These are phyloP conservation scores for Penicillium waksmanii DNA, from an alignment of 495 filamentous ascomycete species.

Conservation along the genomic window DNA sequence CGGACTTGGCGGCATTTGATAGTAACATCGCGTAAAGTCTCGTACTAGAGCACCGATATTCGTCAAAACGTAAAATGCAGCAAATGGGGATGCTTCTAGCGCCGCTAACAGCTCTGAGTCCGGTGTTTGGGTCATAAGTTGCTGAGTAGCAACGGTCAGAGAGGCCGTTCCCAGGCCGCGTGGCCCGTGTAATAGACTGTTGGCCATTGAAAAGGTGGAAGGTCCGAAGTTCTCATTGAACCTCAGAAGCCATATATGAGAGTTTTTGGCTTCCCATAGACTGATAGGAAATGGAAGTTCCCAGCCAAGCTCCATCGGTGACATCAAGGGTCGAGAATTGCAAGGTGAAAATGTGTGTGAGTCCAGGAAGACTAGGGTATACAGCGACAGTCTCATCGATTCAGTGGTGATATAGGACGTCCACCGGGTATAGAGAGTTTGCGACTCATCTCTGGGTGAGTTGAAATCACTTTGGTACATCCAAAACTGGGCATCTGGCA, in stretches of 20 bases:
- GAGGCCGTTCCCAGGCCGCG: constrained; percentile 16
- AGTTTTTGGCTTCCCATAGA: constrained; percentile 20
- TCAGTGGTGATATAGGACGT: constrained; percentile 17
- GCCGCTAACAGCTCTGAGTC: constrained; percentile 15
- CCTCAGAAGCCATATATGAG: constrained; percentile 16
- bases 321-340: constrained; percentile 18
- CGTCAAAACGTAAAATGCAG: constrained; percentile 11
- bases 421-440: constrained; percentile 20
- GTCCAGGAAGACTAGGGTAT: constrained; percentile 19
- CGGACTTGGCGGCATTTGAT: constrained; percentile 19
- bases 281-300: constrained; percentile 18
- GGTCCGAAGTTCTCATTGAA: constrained; percentile 16
- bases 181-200: constrained; percentile 10
- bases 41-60: constrained; percentile 15
- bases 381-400: constrained; percentile 19
- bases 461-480: constrained; percentile 12
- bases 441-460: constrained; percentile 13
- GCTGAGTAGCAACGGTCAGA: constrained; percentile 15
- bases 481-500: constrained; percentile 18
- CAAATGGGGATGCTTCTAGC: constrained; percentile 15
- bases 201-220: constrained; percentile 9
- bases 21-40: constrained; percentile 21
- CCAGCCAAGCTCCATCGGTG: constrained; percentile 20
- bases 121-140: constrained; percentile 19
- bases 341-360: constrained; percentile 18